Evolutionary conservation across 179 eudicot genomes (phyloP), one percentile per base, ranked within the genome.

Genomic region (Sideroxylon spinosum): DNA sequence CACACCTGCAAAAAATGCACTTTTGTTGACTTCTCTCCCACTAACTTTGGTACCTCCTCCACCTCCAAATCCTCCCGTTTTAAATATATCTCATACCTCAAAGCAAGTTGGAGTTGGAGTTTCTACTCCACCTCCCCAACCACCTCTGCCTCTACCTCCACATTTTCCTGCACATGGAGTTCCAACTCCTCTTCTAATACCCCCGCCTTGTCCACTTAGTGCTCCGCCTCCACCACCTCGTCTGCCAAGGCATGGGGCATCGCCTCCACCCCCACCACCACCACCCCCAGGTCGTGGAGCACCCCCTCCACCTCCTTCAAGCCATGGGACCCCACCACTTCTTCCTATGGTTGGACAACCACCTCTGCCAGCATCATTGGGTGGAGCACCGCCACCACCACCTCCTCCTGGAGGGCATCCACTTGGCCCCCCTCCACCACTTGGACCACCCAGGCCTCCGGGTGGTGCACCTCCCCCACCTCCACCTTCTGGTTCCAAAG

Each of bases 191-290:
- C 50, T 48, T 26, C 65, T 19, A 23, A 13, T 48, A 22, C 86
- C 89, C 13, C 86, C 82, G 0, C 86, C 83, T 1, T 85, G 87
- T 26, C 52, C 66, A 57, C 32, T 22, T 20, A 3, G 4, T 55
- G 53, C 61, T 17, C 60, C 79, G 60, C 82, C 84, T 19, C 89
- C 78, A 68, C 78, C 82, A 0, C 89, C 87, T 13, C 88, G 84
- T 48, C 87, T 86, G 20, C 80, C 83, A 4, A 7, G n/a, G 1
- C 46, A 60, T 16, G 71, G 76, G 28, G 74, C 78, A 1, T 81
- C 86, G 4, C 85, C 87, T 10, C 74, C 80, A 19, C 86, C 86
- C 29, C 90, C 78, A 22, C 82, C 81, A 0, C 90, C 90, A 44
- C 87, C 86, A 59, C 86, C 87, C 53, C 81, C 79, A 5, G 1